Conservation (phyloP, 2,329 filamentous ascomycete genomes). For the Graphilbum ipis-grandicollis region DNA sequence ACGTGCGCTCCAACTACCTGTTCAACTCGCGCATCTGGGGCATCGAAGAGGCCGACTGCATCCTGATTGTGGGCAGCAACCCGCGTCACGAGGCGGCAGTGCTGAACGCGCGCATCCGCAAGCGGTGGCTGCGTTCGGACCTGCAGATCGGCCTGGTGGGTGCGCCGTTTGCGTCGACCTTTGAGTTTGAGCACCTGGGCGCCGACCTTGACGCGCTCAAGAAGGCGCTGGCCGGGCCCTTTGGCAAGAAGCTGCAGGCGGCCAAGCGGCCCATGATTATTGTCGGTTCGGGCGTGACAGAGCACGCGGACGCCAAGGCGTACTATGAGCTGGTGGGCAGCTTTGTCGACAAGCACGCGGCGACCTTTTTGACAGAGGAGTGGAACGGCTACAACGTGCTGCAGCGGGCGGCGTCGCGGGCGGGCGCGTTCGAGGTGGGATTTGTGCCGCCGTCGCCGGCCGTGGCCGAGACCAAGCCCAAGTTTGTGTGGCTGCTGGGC, state of each 20-base stretch:
- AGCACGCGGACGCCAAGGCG: slow-evolving; percentile 79
- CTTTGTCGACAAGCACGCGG: slow-evolving; percentile 86
- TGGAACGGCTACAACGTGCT: slow-evolving; percentile 98
- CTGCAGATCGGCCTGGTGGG: slow-evolving; percentile 85
- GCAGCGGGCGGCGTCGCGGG: slow-evolving; percentile 80
- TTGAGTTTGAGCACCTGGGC: slow-evolving; percentile 86
- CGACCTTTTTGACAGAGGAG: slow-evolving; percentile 72
- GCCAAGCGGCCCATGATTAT: slow-evolving; percentile 95
- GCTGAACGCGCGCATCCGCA: slow-evolving; percentile 89
- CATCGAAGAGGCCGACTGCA: slow-evolving; percentile 82
- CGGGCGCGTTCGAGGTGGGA: slow-evolving; percentile 87
- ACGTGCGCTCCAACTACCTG: slow-evolving; percentile 83
- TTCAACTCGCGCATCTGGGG: slow-evolving; percentile 95
- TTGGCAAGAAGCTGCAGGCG: slow-evolving; percentile 78
- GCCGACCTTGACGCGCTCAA: slow-evolving; percentile 65
- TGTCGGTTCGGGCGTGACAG: slow-evolving; percentile 78
- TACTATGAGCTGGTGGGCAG: slow-evolving; percentile 81
- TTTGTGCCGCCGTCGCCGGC: slow-evolving; percentile 73
- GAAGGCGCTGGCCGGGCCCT: slow-evolving; percentile 65
- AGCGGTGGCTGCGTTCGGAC: slow-evolving; percentile 93
- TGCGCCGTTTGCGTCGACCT: slow-evolving; percentile 82
- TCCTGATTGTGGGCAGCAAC: slow-evolving; percentile 89
- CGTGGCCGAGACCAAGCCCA: slow-evolving; percentile 72
- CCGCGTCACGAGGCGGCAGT: slow-evolving; percentile 88
- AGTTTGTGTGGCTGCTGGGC: slow-evolving; percentile 92